Conservation (phyloP, 495 filamentous ascomycete genomes). For the Xylaria bambusicola region DNA sequence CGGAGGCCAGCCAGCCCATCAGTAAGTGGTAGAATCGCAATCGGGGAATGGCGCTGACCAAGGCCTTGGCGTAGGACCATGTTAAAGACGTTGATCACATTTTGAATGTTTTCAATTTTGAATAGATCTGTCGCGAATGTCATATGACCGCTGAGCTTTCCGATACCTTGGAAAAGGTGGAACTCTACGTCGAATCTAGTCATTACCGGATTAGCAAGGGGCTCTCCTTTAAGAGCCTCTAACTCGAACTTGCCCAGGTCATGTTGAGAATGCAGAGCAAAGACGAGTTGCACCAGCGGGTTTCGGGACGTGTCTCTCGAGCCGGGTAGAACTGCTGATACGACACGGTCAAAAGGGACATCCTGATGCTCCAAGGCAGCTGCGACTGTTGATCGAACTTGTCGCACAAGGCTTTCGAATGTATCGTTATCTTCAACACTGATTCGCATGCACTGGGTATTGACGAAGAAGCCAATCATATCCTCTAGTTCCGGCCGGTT, state of each 20-base stretch:
- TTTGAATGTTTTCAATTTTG: constrained; percentile 7
- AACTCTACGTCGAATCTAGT: constrained; percentile 22
- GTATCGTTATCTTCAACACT: constrained; percentile 8
- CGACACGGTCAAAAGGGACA: constrained; percentile 20
- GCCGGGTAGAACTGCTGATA: constrained; percentile 15
- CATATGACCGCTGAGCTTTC: constrained; percentile 10
- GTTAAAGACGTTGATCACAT: constrained; percentile 14
- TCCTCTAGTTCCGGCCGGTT: constrained; percentile 16
- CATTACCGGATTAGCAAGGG: constrained; percentile 1
- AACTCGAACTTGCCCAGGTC: constrained; percentile 21
- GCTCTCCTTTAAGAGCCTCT: constrained; percentile 15
- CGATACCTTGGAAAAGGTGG: constrained; percentile 17
- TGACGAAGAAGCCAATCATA: constrained; percentile 22
- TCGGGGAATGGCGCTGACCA: constrained; percentile 10
- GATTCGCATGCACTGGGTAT: constrained; percentile 21
- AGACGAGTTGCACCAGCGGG: constrained; percentile 20
- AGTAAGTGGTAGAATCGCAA: constrained; percentile 13
- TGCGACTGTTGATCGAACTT: constrained; percentile 11
- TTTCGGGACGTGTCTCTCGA: constrained; percentile 20
- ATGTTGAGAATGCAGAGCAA: constrained; percentile 21
- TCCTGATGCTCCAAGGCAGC: constrained; percentile 20
- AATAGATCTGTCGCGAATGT: constrained; percentile 18
- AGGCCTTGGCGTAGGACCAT: constrained; percentile 11
- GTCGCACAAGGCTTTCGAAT: constrained; percentile 20
- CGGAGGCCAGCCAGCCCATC: constrained; percentile 4